A percentile compares a stretch with the other conserved stretches of the same genome.
These are phyloP conservation scores for Ziziphus jujuba DNA, from an alignment of 306 rosid species.

Conservation along the genomic window DNA sequence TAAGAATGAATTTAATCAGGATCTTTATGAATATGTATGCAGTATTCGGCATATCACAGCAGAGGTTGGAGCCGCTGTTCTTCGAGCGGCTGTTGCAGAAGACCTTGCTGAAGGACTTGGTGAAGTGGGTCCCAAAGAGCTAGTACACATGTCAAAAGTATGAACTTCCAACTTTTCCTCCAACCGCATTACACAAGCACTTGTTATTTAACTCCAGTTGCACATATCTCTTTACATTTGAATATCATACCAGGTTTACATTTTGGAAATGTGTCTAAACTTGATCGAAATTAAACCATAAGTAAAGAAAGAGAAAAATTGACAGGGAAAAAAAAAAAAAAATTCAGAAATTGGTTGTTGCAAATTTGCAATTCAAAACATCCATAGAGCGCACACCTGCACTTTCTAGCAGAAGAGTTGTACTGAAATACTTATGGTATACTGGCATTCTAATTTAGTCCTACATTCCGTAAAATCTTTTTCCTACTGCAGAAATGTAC, in stretches of 20 bases:
- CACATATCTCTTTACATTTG: neutral
- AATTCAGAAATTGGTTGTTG: too few species aligned
- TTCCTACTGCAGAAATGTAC: neutral
- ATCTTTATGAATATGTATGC: slow-evolving; percentile 18
- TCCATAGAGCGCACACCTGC: too few species aligned
- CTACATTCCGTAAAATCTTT: neutral
- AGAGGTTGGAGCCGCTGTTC: slow-evolving; percentile 92
- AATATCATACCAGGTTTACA: too few species aligned
- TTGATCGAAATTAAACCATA: too few species aligned
- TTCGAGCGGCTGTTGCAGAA: slow-evolving; percentile 75
- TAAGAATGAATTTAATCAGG: neutral
- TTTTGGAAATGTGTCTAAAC: too few species aligned
- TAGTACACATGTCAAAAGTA: slow-evolving; percentile 74
- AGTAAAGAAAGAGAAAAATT: too few species aligned
- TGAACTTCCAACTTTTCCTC: slow-evolving; percentile 18
- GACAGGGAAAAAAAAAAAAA: too few species aligned
- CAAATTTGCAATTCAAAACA: too few species aligned
- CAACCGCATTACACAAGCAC: neutral
- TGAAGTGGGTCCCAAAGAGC: slow-evolving; percentile 66
- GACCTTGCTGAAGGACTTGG: slow-evolving; percentile 76
- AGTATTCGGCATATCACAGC: slow-evolving; percentile 80
- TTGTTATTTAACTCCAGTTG: neutral
- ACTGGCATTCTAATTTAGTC: neutral
- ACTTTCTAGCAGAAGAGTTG: too few species aligned
- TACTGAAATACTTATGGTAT: too few species aligned